Evolutionary conservation across 164 flowering plant genomes (phyloP).

Genomic region (Berberis vulgaris): DNA sequence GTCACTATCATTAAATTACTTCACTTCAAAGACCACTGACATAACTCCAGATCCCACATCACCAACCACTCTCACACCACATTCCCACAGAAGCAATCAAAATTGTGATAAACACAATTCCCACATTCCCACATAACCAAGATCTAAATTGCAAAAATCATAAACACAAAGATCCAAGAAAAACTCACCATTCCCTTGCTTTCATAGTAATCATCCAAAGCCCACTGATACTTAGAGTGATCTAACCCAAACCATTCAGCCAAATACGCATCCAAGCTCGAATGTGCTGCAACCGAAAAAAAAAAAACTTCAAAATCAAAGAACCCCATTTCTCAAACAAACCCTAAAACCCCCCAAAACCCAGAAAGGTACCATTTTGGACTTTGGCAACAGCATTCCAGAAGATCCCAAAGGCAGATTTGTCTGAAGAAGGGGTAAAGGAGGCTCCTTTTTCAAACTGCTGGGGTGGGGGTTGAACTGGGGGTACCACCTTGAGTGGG

Average conservation of each 20-base stretch:
- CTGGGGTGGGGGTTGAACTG: slow-evolving; percentile 59
- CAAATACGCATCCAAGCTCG: slow-evolving; percentile 77
- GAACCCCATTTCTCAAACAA: not conserved
- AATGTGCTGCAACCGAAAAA: slow-evolving; percentile 52
- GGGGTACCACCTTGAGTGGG: slow-evolving; percentile 22
- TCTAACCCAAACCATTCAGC: slow-evolving; percentile 90
- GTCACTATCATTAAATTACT: too few relatives aligned
- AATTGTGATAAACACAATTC: too few relatives aligned
- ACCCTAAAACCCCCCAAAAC: not conserved
- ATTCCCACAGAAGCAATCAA: too few relatives aligned
- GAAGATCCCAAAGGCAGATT: slow-evolving; percentile 47
- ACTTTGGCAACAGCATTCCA: slow-evolving; percentile 64
- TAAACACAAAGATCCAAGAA: not conserved
- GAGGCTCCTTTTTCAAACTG: slow-evolving; percentile 30
- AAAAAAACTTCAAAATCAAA: not conserved
- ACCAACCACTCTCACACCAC: too few relatives aligned
- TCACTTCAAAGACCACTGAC: too few relatives aligned
- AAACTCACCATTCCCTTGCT: slow-evolving; percentile 59
- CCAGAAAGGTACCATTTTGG: slow-evolving; percentile 48
- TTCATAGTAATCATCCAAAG: slow-evolving; percentile 85
- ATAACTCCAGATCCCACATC: too few relatives aligned
- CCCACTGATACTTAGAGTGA: slow-evolving; percentile 97
- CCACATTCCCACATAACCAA: too few relatives aligned
- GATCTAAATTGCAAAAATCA: too few relatives aligned
- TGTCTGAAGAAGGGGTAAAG: slow-evolving; percentile 12